Conservation (phyloP, 2,329 filamentous ascomycete genomes). For the Arthrobotrys musiformis region DNA sequence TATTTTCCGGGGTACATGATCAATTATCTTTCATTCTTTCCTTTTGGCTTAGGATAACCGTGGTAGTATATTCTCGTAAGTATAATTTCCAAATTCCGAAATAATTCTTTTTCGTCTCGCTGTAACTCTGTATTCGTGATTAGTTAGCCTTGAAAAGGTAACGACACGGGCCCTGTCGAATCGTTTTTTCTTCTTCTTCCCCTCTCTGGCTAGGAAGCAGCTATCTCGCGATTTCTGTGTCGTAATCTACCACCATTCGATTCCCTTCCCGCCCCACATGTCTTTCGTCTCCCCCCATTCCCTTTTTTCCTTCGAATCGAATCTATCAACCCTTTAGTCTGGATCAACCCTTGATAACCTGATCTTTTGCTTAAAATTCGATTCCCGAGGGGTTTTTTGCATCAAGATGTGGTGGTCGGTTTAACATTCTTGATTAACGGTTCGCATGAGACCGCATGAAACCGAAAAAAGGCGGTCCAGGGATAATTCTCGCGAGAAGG, state of each 20-base stretch:
- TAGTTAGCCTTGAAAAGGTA: too few species aligned
- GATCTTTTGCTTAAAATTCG: conserved; percentile 30
- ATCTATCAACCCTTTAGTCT: too few species aligned
- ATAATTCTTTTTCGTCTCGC: conserved; percentile 4
- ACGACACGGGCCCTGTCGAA: not conserved
- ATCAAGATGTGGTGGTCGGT: conserved; percentile 26
- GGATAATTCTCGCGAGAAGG: conserved; percentile 18
- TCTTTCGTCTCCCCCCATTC: conserved; percentile 1
- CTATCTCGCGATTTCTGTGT: conserved; percentile 34
- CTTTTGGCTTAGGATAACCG: not conserved
- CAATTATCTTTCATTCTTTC: not conserved
- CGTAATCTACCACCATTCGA: conserved; percentile 31
- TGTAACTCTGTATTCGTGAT: conserved; percentile 37
- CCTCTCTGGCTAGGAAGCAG: too few species aligned
- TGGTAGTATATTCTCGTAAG: not conserved
- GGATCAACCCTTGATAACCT: conserved; percentile 49
- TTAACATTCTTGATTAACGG: conserved; percentile 54
- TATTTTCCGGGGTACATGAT: conserved; percentile 20
- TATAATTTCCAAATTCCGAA: conserved; percentile 14
- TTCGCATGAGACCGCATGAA: conserved; percentile 55
- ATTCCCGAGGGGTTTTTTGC: not conserved
- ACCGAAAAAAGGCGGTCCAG: conserved; percentile 42
- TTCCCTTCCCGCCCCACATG: conserved; percentile 37
- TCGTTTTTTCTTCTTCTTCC: not conserved
- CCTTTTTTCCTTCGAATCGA: not conserved